Evolutionary conservation across 192 early-diverging fungal genomes (phyloP), one percentile per base, ranked within the genome.

Genomic region (Backusella circina): DNA sequence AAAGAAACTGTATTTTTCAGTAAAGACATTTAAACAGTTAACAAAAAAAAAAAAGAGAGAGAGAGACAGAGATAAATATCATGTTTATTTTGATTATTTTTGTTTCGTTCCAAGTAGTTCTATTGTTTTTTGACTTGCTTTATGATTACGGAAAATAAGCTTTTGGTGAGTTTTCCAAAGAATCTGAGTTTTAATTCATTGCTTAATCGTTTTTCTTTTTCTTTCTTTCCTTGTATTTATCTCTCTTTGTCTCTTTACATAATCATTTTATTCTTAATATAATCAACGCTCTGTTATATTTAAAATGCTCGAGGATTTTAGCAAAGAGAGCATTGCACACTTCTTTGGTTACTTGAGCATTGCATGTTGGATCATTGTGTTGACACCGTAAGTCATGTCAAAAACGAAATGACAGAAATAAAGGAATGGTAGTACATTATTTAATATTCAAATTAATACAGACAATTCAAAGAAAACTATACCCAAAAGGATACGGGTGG

Each of bases 391-490:
- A 85, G 88, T 76, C 10, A 36, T 75, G 26, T 36, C 68, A 33
- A 18, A 26, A 47, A 66, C 5, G 37, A 33, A 50, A 35, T 57
- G 31, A 9, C 26, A 32, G n/a, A 23, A 54, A 57, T 12, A 57
- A 57, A 10, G 9, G 1, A 15, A 35, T 5, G 28, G 23, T 66
- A 33, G 13, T 26, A 18, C 16, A 66, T 28, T 15, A 39, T 69
- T 44, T 28, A 23, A 39, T 26, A 23, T 30, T 61, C 31, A 23
- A 35, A 13, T 35, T 13, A 35, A 13, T 50, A 2, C 23, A 91
- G 90, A n/a, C 93, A 96, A 86, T 84, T 94, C 38, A 88, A 83
- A 69, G 84, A 88, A 74, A 96, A 94, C 86, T 94, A 93, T 82
- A 80, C 79, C 75, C 85, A 90, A 39, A 91, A 93, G 75, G 91